Conservation (phyloP, 345 rosid species). For the Dovyalis caffra region DNA sequence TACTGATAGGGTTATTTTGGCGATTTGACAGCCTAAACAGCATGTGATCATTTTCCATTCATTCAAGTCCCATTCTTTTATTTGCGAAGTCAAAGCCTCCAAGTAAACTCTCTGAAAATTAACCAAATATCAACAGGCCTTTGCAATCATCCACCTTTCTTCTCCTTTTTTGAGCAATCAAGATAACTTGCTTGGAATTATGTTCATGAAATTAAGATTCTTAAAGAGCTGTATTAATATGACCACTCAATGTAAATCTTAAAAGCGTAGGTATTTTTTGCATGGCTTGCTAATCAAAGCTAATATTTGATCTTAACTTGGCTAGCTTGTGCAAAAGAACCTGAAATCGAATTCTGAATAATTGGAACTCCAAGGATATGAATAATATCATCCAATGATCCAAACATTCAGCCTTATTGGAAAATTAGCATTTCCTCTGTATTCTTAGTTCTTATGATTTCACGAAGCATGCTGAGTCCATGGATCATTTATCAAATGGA, state of each 20-base stretch:
- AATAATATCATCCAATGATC: neutral
- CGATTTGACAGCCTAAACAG: neutral
- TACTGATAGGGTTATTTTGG: neutral
- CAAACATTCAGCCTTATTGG: neutral
- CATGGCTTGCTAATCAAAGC: neutral
- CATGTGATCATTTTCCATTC: no score
- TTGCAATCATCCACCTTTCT: neutral
- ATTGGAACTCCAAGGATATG: neutral
- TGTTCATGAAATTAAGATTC: neutral
- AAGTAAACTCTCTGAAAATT: neutral
- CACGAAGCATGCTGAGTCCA: neutral
- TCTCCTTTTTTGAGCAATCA: neutral
- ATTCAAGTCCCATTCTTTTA: no score
- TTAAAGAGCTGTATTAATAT: neutral
- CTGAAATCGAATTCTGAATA: neutral
- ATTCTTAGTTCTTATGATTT: no score
- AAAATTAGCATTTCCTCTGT: no score
- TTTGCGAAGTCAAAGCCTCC: neutral
- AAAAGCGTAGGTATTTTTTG: neutral
- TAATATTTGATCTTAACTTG: neutral
- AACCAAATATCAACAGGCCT: neutral
- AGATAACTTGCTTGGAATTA: neutral
- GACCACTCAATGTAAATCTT: neutral
- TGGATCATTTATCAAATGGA: neutral
- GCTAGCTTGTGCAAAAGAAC: neutral